Evolutionary conservation across 1,139 yeast genomes (phyloP), one percentile per base, ranked within the genome.

Genomic region (Meyerozyma elateridarum): DNA sequence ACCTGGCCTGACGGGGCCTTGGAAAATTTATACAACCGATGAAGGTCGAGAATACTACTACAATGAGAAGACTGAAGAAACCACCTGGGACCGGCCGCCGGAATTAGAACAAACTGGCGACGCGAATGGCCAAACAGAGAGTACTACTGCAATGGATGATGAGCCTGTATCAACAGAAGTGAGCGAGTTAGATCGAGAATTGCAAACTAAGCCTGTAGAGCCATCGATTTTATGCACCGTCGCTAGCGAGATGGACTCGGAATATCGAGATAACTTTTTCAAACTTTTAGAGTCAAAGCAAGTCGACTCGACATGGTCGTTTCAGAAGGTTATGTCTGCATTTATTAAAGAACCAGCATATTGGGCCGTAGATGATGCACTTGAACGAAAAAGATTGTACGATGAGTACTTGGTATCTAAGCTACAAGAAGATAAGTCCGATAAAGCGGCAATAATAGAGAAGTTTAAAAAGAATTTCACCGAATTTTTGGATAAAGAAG

Each of bases 11-110:
- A 49, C 70, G 21, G 70, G 68, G 34, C 25, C 29, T 8, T 89
- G 96, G 96, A 68, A 67, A 32, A 74, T 69, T 39, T 79, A 68
- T 33, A 57, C 63, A 2, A 76, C 91, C 0, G 85, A 82, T 21
- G 91, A 80, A 13, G 93, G 91, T 1, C 63, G 62, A 36, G 63
- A 63, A 20, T 89, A 88, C 54, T 89, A 85, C 61, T 82, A 81
- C 54, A 83, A 85, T 50, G 63, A 65, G 14, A 55, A 56, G 13
- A 75, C 89, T 0, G 73, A 76, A 4, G 79, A 79, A 46, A 80
- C 94, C 8, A 79, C 83, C 0, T 89, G 96, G 96, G 85, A 79
- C 16, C 54, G 73, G 15, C 96, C 96, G 0, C 62, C 51, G 0
- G 80, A 61, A 15, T 52, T 61, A 4, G 40, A 38, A 8, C 12